A percentile compares a stretch with the other conserved stretches of the same genome.
Evolutionary conservation across 257 asterid genomes (phyloP).

Genomic region (Nicotiana tabacum): DNA sequence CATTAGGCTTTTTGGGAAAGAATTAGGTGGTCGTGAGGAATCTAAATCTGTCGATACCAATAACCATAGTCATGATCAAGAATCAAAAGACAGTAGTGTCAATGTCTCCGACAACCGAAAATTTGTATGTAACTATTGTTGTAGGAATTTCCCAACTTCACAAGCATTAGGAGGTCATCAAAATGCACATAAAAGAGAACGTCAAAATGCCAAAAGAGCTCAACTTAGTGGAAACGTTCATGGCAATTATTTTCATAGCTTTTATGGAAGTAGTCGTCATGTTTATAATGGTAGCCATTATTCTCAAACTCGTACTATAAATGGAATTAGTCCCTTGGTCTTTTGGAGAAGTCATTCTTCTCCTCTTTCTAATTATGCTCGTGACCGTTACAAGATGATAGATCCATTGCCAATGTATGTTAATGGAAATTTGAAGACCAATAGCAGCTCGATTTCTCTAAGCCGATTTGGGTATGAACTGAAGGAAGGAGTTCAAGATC

Average conservation of each 20-base stretch:
- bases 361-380: conserved; percentile 4
- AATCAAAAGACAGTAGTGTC: neutral
- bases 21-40: conserved; percentile 29
- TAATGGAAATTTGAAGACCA: conserved; percentile 21
- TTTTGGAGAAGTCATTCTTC: conserved; percentile 38
- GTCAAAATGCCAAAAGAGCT: conserved; percentile 8
- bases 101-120: neutral
- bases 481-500: conserved; percentile 50
- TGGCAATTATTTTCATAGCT: conserved; percentile 20
- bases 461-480: conserved; percentile 39
- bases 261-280: conserved; percentile 19
- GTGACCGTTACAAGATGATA: neutral
- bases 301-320: conserved; percentile 33
- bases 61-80: too few species aligned
- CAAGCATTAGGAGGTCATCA: conserved; percentile 18
- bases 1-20: conserved; percentile 78
- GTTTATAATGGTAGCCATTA: neutral
- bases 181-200: conserved; percentile 12
- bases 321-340: conserved; percentile 45
- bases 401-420: conserved; percentile 17
- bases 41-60: neutral
- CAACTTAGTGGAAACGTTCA: neutral
- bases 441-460: conserved; percentile 28
- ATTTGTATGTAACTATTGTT: conserved; percentile 12
- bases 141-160: conserved; percentile 9